Evolutionary conservation across 495 filamentous ascomycete genomes (phyloP).

Genomic region (Aspergillus incahuasiensis): DNA sequence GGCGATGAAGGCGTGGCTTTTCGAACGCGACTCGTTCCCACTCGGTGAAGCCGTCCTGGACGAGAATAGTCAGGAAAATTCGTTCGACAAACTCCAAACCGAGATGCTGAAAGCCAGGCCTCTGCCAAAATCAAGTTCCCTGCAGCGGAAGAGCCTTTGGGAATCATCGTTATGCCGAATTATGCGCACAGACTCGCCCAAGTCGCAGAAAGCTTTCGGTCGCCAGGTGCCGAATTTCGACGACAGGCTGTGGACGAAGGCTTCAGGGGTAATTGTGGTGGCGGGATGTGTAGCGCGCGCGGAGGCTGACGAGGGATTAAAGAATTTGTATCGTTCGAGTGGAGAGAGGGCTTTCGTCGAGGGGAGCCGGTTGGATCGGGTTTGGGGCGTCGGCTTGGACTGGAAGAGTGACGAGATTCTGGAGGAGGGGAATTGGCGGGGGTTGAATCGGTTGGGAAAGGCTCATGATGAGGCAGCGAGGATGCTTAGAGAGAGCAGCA

Average conservation of each 20-base stretch:
- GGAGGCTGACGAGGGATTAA: constrained; percentile 8
- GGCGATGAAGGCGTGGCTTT: constrained; percentile 13
- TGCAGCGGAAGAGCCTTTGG: constrained; percentile 1
- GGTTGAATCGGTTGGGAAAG: constrained; percentile 8
- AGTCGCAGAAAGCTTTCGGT: constrained; percentile 5
- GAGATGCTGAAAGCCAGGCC: neutral
- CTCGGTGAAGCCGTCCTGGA: constrained; percentile 4
- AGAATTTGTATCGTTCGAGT: constrained; percentile 4
- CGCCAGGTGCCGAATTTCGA: constrained; percentile 3
- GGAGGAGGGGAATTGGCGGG: constrained; percentile 8
- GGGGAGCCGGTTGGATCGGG: constrained; percentile 4
- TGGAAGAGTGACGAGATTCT: constrained; percentile 11
- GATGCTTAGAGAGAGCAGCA: neutral
- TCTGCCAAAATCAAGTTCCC: neutral
- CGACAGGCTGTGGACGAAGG: constrained; percentile 4
- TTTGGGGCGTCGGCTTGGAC: constrained; percentile 15
- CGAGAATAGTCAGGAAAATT: neutral
- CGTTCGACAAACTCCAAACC: neutral
- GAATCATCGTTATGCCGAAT: constrained; percentile 6
- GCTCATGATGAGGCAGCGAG: constrained; percentile 8
- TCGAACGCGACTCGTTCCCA: neutral
- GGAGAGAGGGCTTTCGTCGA: constrained; percentile 10
- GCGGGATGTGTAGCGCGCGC: constrained; percentile 13
- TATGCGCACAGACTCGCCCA: constrained; percentile 5
- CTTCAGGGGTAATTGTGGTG: constrained; percentile 1